Evolutionary conservation across 768 basidiomycete species (phyloP).

Genomic region (Tubosaeta brunneosetosa): DNA sequence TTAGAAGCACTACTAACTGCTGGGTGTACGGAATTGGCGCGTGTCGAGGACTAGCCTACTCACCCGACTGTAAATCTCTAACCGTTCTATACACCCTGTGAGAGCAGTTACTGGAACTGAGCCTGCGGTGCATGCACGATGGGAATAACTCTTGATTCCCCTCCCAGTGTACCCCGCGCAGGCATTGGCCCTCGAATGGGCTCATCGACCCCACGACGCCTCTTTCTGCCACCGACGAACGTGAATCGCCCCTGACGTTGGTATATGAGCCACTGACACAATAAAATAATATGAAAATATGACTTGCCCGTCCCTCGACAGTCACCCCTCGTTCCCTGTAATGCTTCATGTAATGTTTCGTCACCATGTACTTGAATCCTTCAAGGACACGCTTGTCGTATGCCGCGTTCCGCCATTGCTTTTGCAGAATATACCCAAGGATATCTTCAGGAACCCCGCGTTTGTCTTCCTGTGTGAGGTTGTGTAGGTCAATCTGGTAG

Average conservation of each 20-base stretch:
- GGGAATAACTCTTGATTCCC: slow-evolving; percentile 24
- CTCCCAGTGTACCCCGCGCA: slow-evolving; percentile 17
- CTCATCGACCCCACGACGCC: not conserved
- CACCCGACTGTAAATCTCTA: too few relatives aligned
- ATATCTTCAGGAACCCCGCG: slow-evolving; percentile 19
- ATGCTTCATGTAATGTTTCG: slow-evolving; percentile 25
- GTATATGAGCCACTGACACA: not conserved
- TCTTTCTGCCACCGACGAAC: slow-evolving; percentile 4
- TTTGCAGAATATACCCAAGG: slow-evolving; percentile 24
- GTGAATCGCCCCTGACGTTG: slow-evolving; percentile 12
- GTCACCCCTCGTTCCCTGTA: slow-evolving; percentile 18
- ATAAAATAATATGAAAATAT: not conserved
- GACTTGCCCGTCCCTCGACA: slow-evolving; percentile 17
- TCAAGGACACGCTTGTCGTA: slow-evolving; percentile 25
- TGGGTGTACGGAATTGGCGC: too few relatives aligned
- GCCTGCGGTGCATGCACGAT: slow-evolving; percentile 16
- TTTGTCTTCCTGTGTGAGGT: slow-evolving; percentile 34
- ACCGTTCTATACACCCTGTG: too few relatives aligned
- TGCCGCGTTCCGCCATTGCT: slow-evolving; percentile 33
- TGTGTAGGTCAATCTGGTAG: slow-evolving; percentile 44
- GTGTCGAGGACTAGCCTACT: too few relatives aligned
- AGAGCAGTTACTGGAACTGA: slow-evolving; percentile 1
- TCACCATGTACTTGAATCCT: slow-evolving; percentile 25
- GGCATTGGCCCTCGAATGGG: slow-evolving; percentile 23
- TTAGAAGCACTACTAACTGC: not conserved